Evolutionary conservation across 805 yeast species (phyloP), one percentile per base, ranked within the genome.

Genomic region (Ogataea paradorogensis): DNA sequence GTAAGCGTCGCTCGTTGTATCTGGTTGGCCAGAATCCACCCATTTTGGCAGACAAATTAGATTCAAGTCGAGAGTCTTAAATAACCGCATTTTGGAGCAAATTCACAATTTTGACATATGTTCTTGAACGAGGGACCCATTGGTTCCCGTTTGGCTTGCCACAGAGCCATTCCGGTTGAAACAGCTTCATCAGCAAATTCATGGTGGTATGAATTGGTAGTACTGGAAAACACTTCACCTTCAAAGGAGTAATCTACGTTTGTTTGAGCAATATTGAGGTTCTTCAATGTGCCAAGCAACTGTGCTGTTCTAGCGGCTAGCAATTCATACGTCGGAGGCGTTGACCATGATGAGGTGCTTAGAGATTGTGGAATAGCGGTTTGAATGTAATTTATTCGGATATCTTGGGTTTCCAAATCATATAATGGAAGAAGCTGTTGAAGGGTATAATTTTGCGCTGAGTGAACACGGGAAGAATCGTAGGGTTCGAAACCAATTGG

Each of bases 81-180:
- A 9, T 9, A 11, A 9, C 25, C 31, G 52, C 80, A 74, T 33
- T 61, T 62, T 7, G 51, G 40, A 20, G 65, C 62, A 54, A 74
- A 83, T 14, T 73, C 78, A 60, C 91, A 83, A 35, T 57, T 62
- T 11, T 60, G 65, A 55, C 91, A 83, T 42, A 69, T 69, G 4
- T 60, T 47, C 15, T 55, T 39, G 47, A 61, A 47, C 57, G 73
- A 67, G 1, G 66, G 67, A 6, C 70, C 71, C 22, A 50, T 52
- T 1, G 86, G 84, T 3, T 55, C 56, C 32, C 84, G 60, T 23
- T 59, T 50, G 0, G 89, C 89, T 49, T 66, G 64, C 89, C 89
- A 83, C 46, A 79, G 74, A 16, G 53, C 52, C 36, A 73, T 48
- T 3, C 78, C 66, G 9, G 56, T 47, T 0, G 46, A 31, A 2